Base-by-base conservation (phyloP, 352 stramenopile species). In the Globisporangium okanoganense region DNA sequence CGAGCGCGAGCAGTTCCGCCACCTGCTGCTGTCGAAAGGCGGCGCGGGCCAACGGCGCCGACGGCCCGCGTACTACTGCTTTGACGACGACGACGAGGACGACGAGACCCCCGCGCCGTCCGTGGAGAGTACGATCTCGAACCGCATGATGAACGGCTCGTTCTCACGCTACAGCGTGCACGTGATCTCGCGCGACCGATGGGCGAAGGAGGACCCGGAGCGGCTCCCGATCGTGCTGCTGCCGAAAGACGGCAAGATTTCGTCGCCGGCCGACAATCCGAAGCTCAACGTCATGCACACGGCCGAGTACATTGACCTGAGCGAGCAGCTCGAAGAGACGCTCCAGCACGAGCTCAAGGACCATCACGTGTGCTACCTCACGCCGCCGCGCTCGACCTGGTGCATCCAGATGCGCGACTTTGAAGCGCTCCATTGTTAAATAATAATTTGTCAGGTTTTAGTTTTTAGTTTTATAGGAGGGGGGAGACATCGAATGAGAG, bases 341-440 rank as follows among this genome's bases (percentile, higher is more conserved):
- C 51, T 92, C 50, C 61, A 63, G 16, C 22, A 51, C n/a, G 71
- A 78, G 50, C 44, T 61, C 24, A 60, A 76, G 24, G 72, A 75
- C 41, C 61, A 33, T 3, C 29, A 70, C 5, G 63, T 58, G 10
- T 76, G 82, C 48, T 77, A 89, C 47, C 73, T 93, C 13, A 91
- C 81, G 49, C 84, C 84, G 43, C 84, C 84, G 25, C 79, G 81
- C 33, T 90, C 84, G 5, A 93, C 84, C 29, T 93, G 84, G 84
- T 78, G 77, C 74, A 91, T 93, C 62, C 84, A 93, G 59, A 93
- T 88, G 77, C 81, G 85, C 35, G 62, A 85, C 72, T 87, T 93
- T 45, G 83, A 92, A 33, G 69, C 56, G 29, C 70, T 87, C 29
- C 68, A 85, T 12, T 87, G 78, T 43, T 87, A 45, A 58, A 6